Evolutionary conservation across 352 stramenopile genomes (phyloP), one percentile per base, ranked within the genome.

Genomic region (Pythium myriotylum): DNA sequence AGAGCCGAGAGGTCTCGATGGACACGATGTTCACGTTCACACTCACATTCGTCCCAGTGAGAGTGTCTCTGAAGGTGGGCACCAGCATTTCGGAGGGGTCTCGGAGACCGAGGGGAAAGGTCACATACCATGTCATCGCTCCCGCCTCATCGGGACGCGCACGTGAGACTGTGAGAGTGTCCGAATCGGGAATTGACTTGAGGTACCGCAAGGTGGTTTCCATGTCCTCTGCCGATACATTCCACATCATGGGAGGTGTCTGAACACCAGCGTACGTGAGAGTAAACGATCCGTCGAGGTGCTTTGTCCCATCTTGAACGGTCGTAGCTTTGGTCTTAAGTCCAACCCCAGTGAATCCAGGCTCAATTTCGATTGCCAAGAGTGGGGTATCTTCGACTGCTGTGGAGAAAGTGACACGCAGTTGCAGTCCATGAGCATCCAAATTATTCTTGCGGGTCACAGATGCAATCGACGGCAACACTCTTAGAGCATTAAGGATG

Each of bases 181-280:
- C 75, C 8, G 82, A 78, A n/a, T 60, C 61, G 23, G 78, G 79
- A 64, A 96, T 77, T 12, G 70, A 75, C 41, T 77, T 67, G 7
- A 96, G 74, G 32, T 86, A 79, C 59, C 89, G 73, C 4, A 97
- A 67, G 10, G 86, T 78, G 19, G 55, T 64, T 32, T 86, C 77
- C 37, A 97, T 72, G n/a, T 96, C 86, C 46, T 91, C 79, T 14
- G 85, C 81, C 4, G 89, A 89, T n/a, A 90, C 72, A 60, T 97
- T 91, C 72, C 84, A 84, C 8, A 74, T 45, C 24, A 98, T 70
- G 20, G 60, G 62, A 2, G 74, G 76, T 1, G 91, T 91, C 10
- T 47, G 65, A 14, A 88, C 68, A 12, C 72, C 72, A 20, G 65
- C 68, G 22, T 91, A 92, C 0, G 33, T 55, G 6, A 94, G 64